Base-by-base conservation (phyloP, 768 basidiomycete species). In the Leccinellum albellum region DNA sequence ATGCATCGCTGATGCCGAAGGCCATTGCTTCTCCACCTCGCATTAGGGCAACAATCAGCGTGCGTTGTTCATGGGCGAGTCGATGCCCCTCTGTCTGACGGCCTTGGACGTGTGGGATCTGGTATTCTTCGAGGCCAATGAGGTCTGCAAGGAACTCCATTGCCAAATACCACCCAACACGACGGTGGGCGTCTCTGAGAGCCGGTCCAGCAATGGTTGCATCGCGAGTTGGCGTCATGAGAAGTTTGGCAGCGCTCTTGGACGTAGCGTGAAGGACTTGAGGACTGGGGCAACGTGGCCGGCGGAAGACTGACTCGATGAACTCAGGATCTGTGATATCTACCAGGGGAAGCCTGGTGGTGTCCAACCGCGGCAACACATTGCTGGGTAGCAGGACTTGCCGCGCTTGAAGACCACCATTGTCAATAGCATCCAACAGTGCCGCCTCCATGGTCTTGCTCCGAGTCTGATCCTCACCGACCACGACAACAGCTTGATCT, bases 131-230 rank as follows among this genome's bases (percentile, higher is more conserved):
- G 26, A 59, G 55, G 55, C 58, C 58, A 45, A 59, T 57, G 55
- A 59, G 58, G 28, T 59, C 58, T 57, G 49, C 58, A 51, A 59
- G 55, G 58, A 59, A 59, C 55, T 59, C 58, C 58, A 57, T 59
- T 51, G 58, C 58, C 45, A 59, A 51, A 51, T 59, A 59, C 58
- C 58, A 59, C 44, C 58, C 58, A 57, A 59, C 58, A 51, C 58
- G 58, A 59, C 55, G 55, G 57, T 59, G 58, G 44, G 58, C 58
- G 31, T 57, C 54, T 57, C 58, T 59, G 58, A 59, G 58, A 51
- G 58, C 58, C 9, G 58, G 58, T 51, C 58, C 54, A 51, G 58
- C 55, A 47, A 59, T 59, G 49, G 58, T 57, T 57, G 58, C 58
- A 24, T 59, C 4, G 50, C 58, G 54, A 57, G 58, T 59, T 57